A percentile compares a stretch with the other conserved stretches of the same genome.
phyloP scores from a whole-genome alignment of 257 asterid species.

The Przewalskia tangutica region DNA sequence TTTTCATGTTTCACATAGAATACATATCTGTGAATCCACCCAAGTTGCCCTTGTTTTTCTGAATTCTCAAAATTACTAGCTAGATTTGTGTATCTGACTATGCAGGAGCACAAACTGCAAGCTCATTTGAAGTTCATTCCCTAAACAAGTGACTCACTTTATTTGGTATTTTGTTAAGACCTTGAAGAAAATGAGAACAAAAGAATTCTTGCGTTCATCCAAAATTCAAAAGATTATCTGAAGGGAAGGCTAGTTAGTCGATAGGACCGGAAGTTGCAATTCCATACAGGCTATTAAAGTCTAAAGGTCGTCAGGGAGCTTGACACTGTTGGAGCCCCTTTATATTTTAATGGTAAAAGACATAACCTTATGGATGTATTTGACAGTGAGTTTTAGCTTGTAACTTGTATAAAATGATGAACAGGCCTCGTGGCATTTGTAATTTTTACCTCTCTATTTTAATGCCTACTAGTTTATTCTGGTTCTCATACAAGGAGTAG shows the following conservation, averaged over 20 bases:
- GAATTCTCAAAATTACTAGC: background rate
- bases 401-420: background rate
- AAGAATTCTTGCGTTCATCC: background rate
- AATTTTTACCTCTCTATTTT: background rate
- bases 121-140: slow-evolving; percentile 1
- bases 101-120: background rate
- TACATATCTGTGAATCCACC: background rate
- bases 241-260: background rate
- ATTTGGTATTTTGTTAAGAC: background rate
- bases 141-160: background rate
- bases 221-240: background rate
- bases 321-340: background rate
- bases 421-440: background rate
- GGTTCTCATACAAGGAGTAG: background rate
- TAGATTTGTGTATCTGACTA: background rate
- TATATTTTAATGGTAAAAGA: background rate
- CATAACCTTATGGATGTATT: background rate
- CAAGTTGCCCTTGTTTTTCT: background rate
- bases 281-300: background rate
- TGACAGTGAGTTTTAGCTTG: background rate
- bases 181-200: background rate
- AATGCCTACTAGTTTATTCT: background rate
- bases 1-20: background rate
- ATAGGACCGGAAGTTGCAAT: background rate
- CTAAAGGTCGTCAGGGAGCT: background rate